Evolutionary conservation across 2,329 filamentous ascomycete genomes (phyloP).

Genomic region (Cordyceps militaris): DNA sequence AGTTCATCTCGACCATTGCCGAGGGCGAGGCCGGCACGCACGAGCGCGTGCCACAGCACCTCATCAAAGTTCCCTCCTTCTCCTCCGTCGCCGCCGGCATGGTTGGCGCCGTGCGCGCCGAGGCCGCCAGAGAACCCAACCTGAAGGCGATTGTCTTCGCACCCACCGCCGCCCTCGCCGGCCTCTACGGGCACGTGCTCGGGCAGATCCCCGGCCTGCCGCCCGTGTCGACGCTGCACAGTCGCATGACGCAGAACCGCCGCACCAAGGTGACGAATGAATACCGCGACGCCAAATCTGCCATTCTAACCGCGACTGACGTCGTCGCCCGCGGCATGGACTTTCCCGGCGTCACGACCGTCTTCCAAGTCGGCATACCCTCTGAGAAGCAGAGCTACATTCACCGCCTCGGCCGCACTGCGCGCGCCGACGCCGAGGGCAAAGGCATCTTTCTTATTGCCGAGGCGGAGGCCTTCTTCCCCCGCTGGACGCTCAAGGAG

Average conservation of each 20-base stretch:
- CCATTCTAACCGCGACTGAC: slow-evolving; percentile 61
- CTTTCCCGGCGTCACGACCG: slow-evolving; percentile 61
- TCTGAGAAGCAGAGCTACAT: slow-evolving; percentile 57
- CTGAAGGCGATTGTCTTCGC: slow-evolving; percentile 87
- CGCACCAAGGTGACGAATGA: slow-evolving; percentile 54
- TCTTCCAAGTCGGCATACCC: slow-evolving; percentile 57
- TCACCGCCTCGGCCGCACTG: slow-evolving; percentile 61
- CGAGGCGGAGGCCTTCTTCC: slow-evolving; percentile 43
- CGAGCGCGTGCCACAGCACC: slow-evolving; percentile 64
- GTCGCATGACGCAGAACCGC: slow-evolving; percentile 42
- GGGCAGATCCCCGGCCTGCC: slow-evolving; percentile 33
- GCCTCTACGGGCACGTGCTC: slow-evolving; percentile 43
- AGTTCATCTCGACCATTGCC: slow-evolving; percentile 73
- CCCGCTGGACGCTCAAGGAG: slow-evolving; percentile 42
- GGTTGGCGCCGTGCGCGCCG: slow-evolving; percentile 47
- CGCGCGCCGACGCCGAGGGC: slow-evolving; percentile 56
- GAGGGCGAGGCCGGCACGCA: slow-evolving; percentile 72
- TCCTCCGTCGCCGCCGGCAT: slow-evolving; percentile 57
- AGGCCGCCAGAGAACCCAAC: slow-evolving; percentile 34
- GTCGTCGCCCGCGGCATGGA: slow-evolving; percentile 68
- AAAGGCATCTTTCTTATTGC: slow-evolving; percentile 55
- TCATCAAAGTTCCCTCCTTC: slow-evolving; percentile 61
- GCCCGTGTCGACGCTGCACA: slow-evolving; percentile 40
- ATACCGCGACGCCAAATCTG: slow-evolving; percentile 45
- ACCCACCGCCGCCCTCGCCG: slow-evolving; percentile 49